phyloP scores from a whole-genome alignment of 2,329 filamentous ascomycete species.

The Colletotrichum orchidophilum region DNA sequence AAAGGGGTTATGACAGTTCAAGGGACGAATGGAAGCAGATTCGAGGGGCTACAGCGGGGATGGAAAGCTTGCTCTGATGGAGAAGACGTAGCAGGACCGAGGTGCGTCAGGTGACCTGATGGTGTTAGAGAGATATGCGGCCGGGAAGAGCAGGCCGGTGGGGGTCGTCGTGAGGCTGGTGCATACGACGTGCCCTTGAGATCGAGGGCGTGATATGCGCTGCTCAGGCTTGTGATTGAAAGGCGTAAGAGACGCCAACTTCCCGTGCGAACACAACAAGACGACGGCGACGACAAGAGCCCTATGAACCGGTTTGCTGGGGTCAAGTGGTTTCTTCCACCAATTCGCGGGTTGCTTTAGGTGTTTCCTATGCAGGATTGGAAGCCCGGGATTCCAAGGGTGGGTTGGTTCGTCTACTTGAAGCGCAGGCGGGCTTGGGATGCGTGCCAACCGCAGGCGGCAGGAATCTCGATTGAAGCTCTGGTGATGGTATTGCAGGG shows the following conservation, averaged over 20 bases:
- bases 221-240: constrained; percentile 9
- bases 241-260: constrained; percentile 15
- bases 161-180: constrained; percentile 32
- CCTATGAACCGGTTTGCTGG: constrained; percentile 16
- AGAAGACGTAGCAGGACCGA: constrained; percentile 23
- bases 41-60: constrained; percentile 18
- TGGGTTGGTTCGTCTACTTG: constrained; percentile 18
- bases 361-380: constrained; percentile 15
- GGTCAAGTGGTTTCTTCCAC: constrained; percentile 29
- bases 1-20: constrained; percentile 11
- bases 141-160: constrained; percentile 28
- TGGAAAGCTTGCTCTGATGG: constrained; percentile 16
- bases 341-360: constrained; percentile 22
- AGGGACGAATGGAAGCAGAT: constrained; percentile 12
- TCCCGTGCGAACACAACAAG: background rate
- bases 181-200: constrained; percentile 21
- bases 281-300: constrained; percentile 4
- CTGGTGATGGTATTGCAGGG: constrained; percentile 13
- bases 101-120: constrained; percentile 29
- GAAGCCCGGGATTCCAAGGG: constrained; percentile 13
- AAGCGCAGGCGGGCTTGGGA: constrained; percentile 23
- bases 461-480: constrained; percentile 31
- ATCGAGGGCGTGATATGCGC: constrained; percentile 20
- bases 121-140: constrained; percentile 20
- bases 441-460: constrained; percentile 17